phyloP scores from a whole-genome alignment of 1,284 basidiomycete species.

The Vanrija pseudolonga region DNA sequence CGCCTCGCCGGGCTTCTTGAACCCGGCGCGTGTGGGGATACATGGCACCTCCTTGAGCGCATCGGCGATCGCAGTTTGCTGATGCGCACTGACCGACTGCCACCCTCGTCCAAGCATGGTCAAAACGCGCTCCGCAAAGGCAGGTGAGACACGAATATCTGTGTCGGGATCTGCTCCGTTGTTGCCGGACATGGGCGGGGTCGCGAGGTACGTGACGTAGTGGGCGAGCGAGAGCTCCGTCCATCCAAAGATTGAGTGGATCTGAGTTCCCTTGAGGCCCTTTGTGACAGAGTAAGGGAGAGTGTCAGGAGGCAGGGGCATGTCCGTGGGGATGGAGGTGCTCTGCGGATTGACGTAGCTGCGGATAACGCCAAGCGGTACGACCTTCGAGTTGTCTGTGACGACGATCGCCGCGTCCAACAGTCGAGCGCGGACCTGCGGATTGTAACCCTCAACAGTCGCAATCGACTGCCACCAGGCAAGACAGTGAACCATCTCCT shows the following conservation, averaged over 20 bases:
- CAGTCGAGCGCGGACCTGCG: conserved; percentile 57
- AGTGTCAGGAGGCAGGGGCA: conserved; percentile 73
- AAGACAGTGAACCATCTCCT: conserved; percentile 76
- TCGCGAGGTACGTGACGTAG: conserved; percentile 69
- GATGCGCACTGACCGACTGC: conserved; percentile 61
- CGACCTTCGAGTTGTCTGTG: conserved; percentile 53
- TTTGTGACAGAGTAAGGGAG: conserved; percentile 69
- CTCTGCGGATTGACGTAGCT: conserved; percentile 70
- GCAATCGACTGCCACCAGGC: conserved; percentile 81
- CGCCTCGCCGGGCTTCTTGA: conserved; percentile 69
- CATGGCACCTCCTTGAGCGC: conserved; percentile 66
- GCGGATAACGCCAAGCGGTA: conserved; percentile 66
- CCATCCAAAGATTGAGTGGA: conserved; percentile 71
- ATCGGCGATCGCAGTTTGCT: conserved; percentile 59
- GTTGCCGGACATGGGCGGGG: conserved; percentile 53
- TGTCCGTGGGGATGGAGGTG: conserved; percentile 70
- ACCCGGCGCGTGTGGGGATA: conserved; percentile 77
- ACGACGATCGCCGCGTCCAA: conserved; percentile 67
- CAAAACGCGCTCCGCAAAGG: conserved; percentile 81
- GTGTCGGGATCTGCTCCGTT: conserved; percentile 53
- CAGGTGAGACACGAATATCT: conserved; percentile 65
- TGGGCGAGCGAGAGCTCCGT: conserved; percentile 69
- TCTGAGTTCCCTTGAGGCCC: conserved; percentile 58
- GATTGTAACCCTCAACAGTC: conserved; percentile 50
- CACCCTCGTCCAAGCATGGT: conserved; percentile 69